Evolutionary conservation across 2,329 filamentous ascomycete genomes (phyloP).

Genomic region (Clarireedia sp.): DNA sequence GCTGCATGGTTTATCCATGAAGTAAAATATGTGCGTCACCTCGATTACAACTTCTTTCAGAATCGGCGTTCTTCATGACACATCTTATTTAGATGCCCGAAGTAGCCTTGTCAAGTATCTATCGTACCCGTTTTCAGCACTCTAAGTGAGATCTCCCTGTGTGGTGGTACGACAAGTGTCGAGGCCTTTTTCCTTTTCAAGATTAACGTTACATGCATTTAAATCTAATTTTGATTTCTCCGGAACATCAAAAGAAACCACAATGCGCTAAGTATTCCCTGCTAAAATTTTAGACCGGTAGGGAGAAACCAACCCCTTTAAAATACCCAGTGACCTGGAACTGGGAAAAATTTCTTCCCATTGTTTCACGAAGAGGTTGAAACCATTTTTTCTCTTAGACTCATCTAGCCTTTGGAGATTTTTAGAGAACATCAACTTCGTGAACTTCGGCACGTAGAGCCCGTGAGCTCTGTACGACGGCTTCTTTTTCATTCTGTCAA

Average conservation of each 20-base stretch:
- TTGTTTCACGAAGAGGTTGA: background rate
- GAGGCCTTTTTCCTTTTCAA: background rate
- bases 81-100: conserved; percentile 6
- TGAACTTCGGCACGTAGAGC: background rate
- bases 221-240: background rate
- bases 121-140: background rate
- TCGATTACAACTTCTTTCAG: background rate
- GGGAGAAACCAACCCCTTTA: background rate
- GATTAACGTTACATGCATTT: conserved; percentile 4
- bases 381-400: background rate
- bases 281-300: background rate
- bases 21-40: background rate
- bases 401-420: background rate
- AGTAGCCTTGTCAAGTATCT: background rate
- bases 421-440: background rate
- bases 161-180: background rate
- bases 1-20: background rate
- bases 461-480: background rate
- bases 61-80: conserved; percentile 2
- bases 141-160: background rate
- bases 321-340: background rate
- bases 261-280: too few relatives aligned
- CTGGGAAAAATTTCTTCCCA: background rate
- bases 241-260: too few relatives aligned
- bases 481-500: background rate